Evolutionary conservation across 805 yeast species (phyloP).

Genomic region (Ascoidea tarda): DNA sequence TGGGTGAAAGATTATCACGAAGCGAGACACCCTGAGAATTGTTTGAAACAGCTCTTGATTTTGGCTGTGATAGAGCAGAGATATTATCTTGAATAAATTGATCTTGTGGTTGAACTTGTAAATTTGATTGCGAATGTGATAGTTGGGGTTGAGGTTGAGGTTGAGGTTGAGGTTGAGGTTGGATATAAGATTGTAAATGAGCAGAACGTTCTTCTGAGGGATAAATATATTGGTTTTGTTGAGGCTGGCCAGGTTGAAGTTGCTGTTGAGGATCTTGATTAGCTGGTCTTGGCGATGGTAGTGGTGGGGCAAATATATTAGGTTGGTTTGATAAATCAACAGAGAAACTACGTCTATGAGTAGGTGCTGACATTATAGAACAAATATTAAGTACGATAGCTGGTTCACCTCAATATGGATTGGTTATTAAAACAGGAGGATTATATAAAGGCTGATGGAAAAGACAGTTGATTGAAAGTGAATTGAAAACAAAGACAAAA

Average conservation of each 20-base stretch:
- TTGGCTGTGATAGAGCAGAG: too few relatives aligned
- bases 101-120: background rate
- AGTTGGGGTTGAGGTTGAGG: background rate
- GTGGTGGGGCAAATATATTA: background rate
- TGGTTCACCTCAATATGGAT: too few relatives aligned
- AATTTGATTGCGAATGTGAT: background rate
- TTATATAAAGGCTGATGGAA: too few relatives aligned
- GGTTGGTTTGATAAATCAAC: background rate
- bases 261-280: background rate
- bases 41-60: too few relatives aligned
- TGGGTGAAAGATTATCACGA: too few relatives aligned
- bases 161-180: background rate
- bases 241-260: background rate
- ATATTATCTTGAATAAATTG: background rate
- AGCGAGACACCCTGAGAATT: too few relatives aligned
- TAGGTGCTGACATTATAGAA: background rate
- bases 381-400: too few relatives aligned
- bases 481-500: too few relatives aligned
- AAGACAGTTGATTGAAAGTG: too few relatives aligned
- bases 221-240: background rate
- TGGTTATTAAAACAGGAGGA: too few relatives aligned
- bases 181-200: background rate
- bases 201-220: background rate
- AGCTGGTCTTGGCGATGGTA: background rate
- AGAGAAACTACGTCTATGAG: background rate